Evolutionary conservation across 495 filamentous ascomycete genomes (phyloP).

Genomic region (Bryoglossum gracile): DNA sequence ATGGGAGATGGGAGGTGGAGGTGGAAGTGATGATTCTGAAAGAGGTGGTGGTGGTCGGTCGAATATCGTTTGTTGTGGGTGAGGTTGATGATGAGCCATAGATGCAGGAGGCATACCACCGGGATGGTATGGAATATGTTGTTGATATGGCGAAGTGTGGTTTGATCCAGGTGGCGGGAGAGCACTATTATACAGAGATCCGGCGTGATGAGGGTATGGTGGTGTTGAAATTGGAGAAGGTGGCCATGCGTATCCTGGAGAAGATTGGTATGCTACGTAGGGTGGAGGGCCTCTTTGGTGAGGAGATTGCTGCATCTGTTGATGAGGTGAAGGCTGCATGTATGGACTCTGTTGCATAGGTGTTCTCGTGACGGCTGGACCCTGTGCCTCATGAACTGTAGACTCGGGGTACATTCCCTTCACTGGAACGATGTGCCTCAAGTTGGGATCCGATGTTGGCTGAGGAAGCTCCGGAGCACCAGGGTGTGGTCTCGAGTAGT

Average conservation of each 20-base stretch:
- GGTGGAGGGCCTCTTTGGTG: slow-evolving; percentile 22
- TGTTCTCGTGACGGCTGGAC: slow-evolving; percentile 36
- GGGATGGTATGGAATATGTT: slow-evolving; percentile 25
- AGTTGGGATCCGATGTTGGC: slow-evolving; percentile 69
- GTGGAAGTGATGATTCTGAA: slow-evolving; percentile 23
- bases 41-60: slow-evolving; percentile 23
- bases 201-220: slow-evolving; percentile 27
- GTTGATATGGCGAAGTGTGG: slow-evolving; percentile 19
- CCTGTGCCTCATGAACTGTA: slow-evolving; percentile 72
- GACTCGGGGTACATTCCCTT: slow-evolving; percentile 98
- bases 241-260: slow-evolving; percentile 53
- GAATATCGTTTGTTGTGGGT: slow-evolving; percentile 15
- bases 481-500: slow-evolving; percentile 74
- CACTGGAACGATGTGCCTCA: slow-evolving; percentile 74
- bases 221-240: slow-evolving; percentile 49
- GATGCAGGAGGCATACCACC: slow-evolving; percentile 10
- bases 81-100: slow-evolving; percentile 1
- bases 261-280: slow-evolving; percentile 32
- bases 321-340: slow-evolving; percentile 34
- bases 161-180: slow-evolving; percentile 20
- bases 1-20: slow-evolving; percentile 21
- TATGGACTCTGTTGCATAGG: slow-evolving; percentile 40
- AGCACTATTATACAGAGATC: slow-evolving; percentile 14
- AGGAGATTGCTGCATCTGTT: slow-evolving; percentile 38
- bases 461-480: slow-evolving; percentile 61